These are phyloP conservation scores for Candida anglica DNA, from an alignment of 805 yeast genomes.

Conservation along the genomic window DNA sequence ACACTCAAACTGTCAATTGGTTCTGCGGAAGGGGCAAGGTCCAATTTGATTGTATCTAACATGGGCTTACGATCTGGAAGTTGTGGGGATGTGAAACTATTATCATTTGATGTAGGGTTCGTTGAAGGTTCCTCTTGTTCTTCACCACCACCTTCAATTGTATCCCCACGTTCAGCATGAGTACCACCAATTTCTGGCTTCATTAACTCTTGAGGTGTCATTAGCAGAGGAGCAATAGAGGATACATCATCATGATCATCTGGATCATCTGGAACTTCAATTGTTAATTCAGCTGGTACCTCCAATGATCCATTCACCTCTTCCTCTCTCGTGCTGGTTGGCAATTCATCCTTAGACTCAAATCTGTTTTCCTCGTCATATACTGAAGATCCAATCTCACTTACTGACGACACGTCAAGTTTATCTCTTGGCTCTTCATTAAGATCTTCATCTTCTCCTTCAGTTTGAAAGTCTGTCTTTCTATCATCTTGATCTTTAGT, in stretches of 20 bases:
- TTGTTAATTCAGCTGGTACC: too few species aligned
- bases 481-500: not conserved
- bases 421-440: not conserved
- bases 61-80: slow-evolving; percentile 32
- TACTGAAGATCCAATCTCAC: too few species aligned
- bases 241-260: too few species aligned
- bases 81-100: slow-evolving; percentile 18
- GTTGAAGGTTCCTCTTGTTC: slow-evolving; percentile 6
- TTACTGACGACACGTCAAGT: too few species aligned
- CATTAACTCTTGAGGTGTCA: too few species aligned
- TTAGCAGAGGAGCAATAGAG: too few species aligned
- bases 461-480: not conserved
- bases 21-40: slow-evolving; percentile 16
- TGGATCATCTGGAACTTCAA: too few species aligned
- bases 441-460: not conserved
- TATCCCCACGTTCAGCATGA: too few species aligned
- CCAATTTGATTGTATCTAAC: slow-evolving; percentile 17
- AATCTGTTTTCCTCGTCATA: too few species aligned
- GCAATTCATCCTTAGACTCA: not conserved
- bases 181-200: too few species aligned
- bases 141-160: slow-evolving; percentile 1
- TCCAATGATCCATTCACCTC: not conserved
- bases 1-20: too few species aligned
- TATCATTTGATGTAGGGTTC: too few species aligned
- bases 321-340: not conserved